Evolutionary conservation across 176 grass and related monocot genomes (phyloP), one percentile per base, ranked within the genome.

Genomic region (Bolboschoenus planiculmis): DNA sequence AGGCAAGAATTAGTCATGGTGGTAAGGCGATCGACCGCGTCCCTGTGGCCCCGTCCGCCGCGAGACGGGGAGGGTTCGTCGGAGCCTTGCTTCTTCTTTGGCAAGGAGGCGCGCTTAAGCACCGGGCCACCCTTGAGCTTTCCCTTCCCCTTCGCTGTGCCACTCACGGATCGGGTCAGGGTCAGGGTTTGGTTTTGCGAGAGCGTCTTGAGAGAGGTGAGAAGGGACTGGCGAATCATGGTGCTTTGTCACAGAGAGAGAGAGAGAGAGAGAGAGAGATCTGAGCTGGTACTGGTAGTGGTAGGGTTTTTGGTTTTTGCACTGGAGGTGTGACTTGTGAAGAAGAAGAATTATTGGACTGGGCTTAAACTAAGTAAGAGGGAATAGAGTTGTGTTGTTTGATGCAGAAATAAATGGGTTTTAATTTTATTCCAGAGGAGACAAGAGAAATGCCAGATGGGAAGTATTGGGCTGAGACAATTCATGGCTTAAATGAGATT

Each of bases 121-220:
- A 74, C 73, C 80, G 89, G 74, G 0, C 88, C 88, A 5, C 72
- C 10, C 73, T 97, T 97, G 75, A 93, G 85, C 56, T 93, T 93
- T 43, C 24, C 83, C 87, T 97, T 97, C 62, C 93, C 93, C 78
- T 97, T 97, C 48, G 93, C 83, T 4, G 93, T 97, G 39, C 91
- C 93, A 79, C 90, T 91, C 44, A 97, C 91, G 36, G 56, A 62
- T 58, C 79, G 79, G 11, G 23, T 61, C 1, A 47, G 58, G 10
- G 39, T 62, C 2, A 64, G 78, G 54, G 56, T 10, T 18, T 62
- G 78, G 78, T 5, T 46, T 29, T 44, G 59, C 79, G 57, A 82
- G 35, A 62, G 36, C 39, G 35, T 8, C 48, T 64, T 58, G 57
- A 80, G 78, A 61, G 29, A 37, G 78, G 36, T 43, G 78, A 64